Evolutionary conservation across 108 stramenopile genomes (phyloP).

Genomic region (Asterionellopsis glacialis): DNA sequence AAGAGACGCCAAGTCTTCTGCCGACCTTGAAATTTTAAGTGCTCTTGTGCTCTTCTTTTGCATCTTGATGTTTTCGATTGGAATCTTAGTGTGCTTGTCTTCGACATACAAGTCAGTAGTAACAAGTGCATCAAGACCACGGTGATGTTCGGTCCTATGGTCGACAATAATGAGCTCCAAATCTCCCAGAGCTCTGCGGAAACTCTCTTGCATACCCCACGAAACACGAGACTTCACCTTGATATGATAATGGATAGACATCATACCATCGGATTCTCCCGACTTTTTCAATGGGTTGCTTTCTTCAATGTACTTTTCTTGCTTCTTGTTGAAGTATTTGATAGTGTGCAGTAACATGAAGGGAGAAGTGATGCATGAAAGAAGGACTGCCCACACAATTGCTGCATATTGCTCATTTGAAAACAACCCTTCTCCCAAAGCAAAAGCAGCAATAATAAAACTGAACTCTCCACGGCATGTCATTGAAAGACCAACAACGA

Average conservation of each 20-base stretch:
- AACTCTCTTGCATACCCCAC: slow-evolving; percentile 34
- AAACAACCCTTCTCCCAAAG: slow-evolving; percentile 38
- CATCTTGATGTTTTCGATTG: too few species aligned
- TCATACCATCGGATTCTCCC: slow-evolving; percentile 13
- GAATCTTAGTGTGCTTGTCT: slow-evolving; percentile 11
- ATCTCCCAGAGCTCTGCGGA: slow-evolving; percentile 22
- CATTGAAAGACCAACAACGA: slow-evolving; percentile 35
- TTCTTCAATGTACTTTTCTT: slow-evolving; percentile 16
- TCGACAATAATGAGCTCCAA: slow-evolving; percentile 35
- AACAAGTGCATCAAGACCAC: slow-evolving; percentile 13
- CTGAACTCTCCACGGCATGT: slow-evolving; percentile 45
- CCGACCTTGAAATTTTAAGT: too few species aligned
- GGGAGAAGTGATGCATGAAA: slow-evolving; percentile 27
- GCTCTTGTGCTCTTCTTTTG: too few species aligned
- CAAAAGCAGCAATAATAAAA: slow-evolving; percentile 45
- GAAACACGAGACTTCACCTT: slow-evolving; percentile 20
- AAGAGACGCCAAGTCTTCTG: too few species aligned
- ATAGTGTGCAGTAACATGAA: slow-evolving; percentile 25
- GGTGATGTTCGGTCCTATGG: slow-evolving; percentile 23
- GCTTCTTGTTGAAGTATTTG: slow-evolving; percentile 38
- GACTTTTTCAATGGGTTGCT: slow-evolving; percentile 19
- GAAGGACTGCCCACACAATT: slow-evolving; percentile 36
- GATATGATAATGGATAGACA: slow-evolving; percentile 32
- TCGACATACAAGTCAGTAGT: slow-evolving; percentile 22
- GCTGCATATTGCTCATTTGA: slow-evolving; percentile 23